Conservation (phyloP, 371 early-diverging fungal genomes). For the Cokeromyces recurvatus region DNA sequence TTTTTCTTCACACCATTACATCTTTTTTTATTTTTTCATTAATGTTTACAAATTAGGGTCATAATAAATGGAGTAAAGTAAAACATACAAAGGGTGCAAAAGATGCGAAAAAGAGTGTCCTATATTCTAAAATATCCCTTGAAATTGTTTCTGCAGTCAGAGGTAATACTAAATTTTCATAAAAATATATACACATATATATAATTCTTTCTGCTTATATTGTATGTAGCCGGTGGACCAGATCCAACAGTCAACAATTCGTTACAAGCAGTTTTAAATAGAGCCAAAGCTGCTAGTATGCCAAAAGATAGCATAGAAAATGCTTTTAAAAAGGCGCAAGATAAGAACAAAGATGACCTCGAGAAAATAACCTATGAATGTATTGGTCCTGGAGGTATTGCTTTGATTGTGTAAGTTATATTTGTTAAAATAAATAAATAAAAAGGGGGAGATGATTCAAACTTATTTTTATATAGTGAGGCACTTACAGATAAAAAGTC, state of each 20-base stretch:
- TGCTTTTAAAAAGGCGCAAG: conserved; percentile 55
- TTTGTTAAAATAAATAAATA: too few species aligned
- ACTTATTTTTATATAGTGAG: conserved; percentile 29
- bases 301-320: conserved; percentile 72
- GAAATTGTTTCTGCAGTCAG: conserved; percentile 59
- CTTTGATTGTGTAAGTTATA: conserved; percentile 56
- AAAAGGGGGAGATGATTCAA: too few species aligned
- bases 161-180: conserved; percentile 21
- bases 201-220: too few species aligned
- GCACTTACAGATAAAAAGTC: conserved; percentile 61
- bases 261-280: conserved; percentile 55
- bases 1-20: neutral
- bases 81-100: conserved; percentile 59
- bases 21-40: neutral
- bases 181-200: too few species aligned
- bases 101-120: conserved; percentile 50
- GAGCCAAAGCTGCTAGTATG: conserved; percentile 58
- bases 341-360: conserved; percentile 35
- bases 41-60: conserved; percentile 32
- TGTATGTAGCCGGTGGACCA: conserved; percentile 39
- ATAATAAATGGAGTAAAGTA: conserved; percentile 71
- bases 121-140: conserved; percentile 53
- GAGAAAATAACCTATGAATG: conserved; percentile 65
- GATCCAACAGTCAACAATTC: conserved; percentile 48
- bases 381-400: conserved; percentile 58